Evolutionary conservation across 306 rosid species (phyloP), one percentile per base, ranked within the genome.

Genomic region (Cercis canadensis): DNA sequence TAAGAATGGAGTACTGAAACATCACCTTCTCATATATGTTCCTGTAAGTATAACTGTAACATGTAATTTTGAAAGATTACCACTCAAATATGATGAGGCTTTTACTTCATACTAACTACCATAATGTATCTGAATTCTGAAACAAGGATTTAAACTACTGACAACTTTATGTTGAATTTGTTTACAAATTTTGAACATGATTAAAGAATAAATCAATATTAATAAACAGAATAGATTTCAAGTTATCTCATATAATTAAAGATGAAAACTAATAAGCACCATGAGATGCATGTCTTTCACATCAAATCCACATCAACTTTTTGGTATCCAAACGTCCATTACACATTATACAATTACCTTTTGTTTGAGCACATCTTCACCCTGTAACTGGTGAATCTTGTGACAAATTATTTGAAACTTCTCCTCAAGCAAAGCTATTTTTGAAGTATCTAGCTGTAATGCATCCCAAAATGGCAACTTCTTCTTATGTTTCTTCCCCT

Each of bases 301-400:
- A 15, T 12, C 34, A 8, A 8, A 58, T 46, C 47, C 51, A 12
- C 29, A 9, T 49, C 56, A 8, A 6, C 44, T 10, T 13, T 46
- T n/a, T 24, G 16, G 6, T 24, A 1, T 45, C 37, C 60, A 67
- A n/a, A 14, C 34, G n/a, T 52, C 9, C 19, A 32, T 56, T 8
- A 45, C 2, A 49, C 32, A 66, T n/a, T n/a, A n/a, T n/a, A n/a
- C n/a, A n/a, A n/a, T n/a, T 78, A 85, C 97, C 98, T 87, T 89
- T 59, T 78, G 52, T 68, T 67, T 82, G 64, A 92, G 87, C 57
- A 59, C 71, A 77, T 75, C 87, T 81, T 77, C 85, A 78, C 81
- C 51, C 85, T 93, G 98, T 51, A 93, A 61, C 43, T 87, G 90
- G 68, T 75, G 82, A 58, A 90, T 90, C 88, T 76, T 87, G 70